Conservation (phyloP, 208 protist genomes). For the Histomonas meleagridis region DNA sequence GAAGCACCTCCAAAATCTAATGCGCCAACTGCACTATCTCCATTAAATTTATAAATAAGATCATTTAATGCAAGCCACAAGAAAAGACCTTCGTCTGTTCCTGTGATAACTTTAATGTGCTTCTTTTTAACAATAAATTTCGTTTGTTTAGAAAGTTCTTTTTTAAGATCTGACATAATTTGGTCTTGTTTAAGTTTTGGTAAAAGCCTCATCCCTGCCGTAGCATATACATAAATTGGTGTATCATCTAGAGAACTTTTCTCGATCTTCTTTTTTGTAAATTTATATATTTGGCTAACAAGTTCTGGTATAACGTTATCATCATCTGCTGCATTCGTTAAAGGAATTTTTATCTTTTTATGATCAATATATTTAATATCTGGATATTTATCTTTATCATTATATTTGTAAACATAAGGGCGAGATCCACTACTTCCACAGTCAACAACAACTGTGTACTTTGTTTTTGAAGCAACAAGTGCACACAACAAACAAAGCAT, state of each 20-base stretch:
- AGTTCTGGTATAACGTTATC: not conserved
- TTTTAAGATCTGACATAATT: not conserved
- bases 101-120: not conserved
- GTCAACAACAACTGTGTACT: not conserved
- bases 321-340: not conserved
- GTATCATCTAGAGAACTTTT: not conserved
- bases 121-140: not conserved
- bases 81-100: not conserved
- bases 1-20: not conserved
- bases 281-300: not conserved
- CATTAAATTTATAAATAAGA: not conserved
- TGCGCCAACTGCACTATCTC: not conserved
- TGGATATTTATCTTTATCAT: not conserved
- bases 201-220: not conserved
- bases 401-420: not conserved
- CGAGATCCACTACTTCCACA: not conserved
- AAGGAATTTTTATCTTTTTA: not conserved
- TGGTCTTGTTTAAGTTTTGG: not conserved
- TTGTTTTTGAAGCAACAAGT: not conserved
- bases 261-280: not conserved
- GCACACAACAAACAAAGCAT: not conserved
- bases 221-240: not conserved
- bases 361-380: not conserved
- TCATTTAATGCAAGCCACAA: not conserved
- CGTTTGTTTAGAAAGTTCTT: not conserved